Evolutionary conservation across 371 early-diverging fungal species (phyloP).

Genomic region (Syncephalis fuscata): DNA sequence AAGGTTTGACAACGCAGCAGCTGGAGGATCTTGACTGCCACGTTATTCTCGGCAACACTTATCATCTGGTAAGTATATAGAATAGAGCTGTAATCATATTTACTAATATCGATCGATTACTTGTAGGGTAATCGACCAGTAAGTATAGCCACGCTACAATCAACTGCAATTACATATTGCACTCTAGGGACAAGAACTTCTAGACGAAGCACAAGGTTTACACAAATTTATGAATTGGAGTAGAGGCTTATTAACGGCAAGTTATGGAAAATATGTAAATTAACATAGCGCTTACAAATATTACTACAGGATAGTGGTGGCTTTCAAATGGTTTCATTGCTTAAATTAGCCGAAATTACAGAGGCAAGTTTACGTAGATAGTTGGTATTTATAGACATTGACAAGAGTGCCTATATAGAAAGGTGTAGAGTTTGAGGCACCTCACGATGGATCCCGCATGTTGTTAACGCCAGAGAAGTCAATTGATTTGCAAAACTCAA

Average conservation of each 20-base stretch:
- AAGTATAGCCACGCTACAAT: background rate
- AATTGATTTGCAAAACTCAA: conserved; percentile 81
- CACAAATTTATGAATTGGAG: conserved; percentile 86
- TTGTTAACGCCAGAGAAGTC: conserved; percentile 93
- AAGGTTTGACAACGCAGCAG: conserved; percentile 69
- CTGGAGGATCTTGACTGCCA: conserved; percentile 72
- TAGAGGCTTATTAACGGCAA: conserved; percentile 66
- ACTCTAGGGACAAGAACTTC: conserved; percentile 47
- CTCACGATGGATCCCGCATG: conserved; percentile 65
- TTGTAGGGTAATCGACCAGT: conserved; percentile 8
- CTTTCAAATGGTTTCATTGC: conserved; percentile 89
- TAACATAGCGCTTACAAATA: background rate
- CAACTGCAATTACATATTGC: background rate
- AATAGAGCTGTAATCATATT: background rate
- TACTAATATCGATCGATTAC: background rate
- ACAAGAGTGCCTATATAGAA: conserved; percentile 18
- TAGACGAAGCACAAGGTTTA: conserved; percentile 62
- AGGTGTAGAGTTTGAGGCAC: conserved; percentile 82
- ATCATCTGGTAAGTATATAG: conserved; percentile 48
- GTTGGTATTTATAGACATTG: background rate
- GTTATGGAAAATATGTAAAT: background rate
- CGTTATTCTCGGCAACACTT: conserved; percentile 88
- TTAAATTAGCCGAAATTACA: conserved; percentile 71
- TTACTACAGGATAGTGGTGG: conserved; percentile 65
- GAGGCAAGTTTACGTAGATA: conserved; percentile 22